Percentiles rank a stretch among this genome's conserved stretches.
phyloP scores from a whole-genome alignment of 2,329 filamentous ascomycete species.

The Fusarium avenaceum region DNA sequence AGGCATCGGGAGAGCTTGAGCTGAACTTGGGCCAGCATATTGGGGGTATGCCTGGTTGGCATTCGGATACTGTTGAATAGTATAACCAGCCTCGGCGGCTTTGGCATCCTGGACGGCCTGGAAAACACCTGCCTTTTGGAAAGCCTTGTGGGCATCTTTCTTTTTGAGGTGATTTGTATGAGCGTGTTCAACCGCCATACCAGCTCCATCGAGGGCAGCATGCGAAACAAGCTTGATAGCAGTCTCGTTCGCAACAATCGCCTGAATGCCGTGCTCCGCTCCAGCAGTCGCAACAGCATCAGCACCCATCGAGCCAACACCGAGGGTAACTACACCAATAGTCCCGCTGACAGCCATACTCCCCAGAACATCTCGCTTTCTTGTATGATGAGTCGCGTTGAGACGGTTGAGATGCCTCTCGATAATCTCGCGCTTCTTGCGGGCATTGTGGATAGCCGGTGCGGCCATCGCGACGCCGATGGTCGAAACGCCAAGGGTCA shows the following conservation, averaged over 20 bases:
- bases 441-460: conserved; percentile 58
- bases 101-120: conserved; percentile 50
- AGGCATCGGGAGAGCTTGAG: conserved; percentile 17
- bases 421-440: conserved; percentile 59
- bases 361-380: conserved; percentile 58
- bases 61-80: conserved; percentile 29
- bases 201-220: conserved; percentile 54
- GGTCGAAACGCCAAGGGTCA: conserved; percentile 57
- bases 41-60: conserved; percentile 22
- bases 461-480: conserved; percentile 57
- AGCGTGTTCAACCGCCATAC: conserved; percentile 54
- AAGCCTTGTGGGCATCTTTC: conserved; percentile 53
- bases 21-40: conserved; percentile 5
- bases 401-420: conserved; percentile 54
- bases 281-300: conserved; percentile 54
- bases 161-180: conserved; percentile 54
- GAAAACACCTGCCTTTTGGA: conserved; percentile 52
- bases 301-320: conserved; percentile 53
- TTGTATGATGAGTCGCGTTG: conserved; percentile 54
- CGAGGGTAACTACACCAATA: conserved; percentile 54
- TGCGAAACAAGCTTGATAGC: conserved; percentile 55
- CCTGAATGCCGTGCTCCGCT: conserved; percentile 53
- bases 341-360: conserved; percentile 57
- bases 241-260: conserved; percentile 52
- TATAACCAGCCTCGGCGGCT: conserved; percentile 46